A percentile compares a stretch with the other conserved stretches of the same genome.
Conservation (phyloP, 768 basidiomycete genomes). For the Russula virescens region DNA sequence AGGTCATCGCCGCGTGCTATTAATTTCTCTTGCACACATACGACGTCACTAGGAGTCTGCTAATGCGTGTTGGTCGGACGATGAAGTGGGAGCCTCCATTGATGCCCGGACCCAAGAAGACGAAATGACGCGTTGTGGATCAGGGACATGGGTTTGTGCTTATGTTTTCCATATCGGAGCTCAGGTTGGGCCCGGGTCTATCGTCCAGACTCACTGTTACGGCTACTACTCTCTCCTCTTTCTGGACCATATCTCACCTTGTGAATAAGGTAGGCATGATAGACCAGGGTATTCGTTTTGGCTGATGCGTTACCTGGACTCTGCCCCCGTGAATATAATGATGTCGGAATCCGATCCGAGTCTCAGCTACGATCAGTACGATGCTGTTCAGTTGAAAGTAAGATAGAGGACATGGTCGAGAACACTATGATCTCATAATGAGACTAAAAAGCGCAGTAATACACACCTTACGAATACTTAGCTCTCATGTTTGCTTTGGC, state of each 20-base stretch:
- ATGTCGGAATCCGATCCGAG: background rate
- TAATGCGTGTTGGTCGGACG: background rate
- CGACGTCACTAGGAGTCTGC: background rate
- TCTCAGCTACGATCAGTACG: background rate
- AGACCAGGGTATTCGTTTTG: background rate
- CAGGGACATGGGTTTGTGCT: conserved; percentile 5
- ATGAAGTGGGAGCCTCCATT: background rate
- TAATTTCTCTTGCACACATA: background rate
- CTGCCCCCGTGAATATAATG: background rate
- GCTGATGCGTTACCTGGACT: background rate
- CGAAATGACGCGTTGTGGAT: background rate
- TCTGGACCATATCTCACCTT: background rate
- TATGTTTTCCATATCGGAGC: background rate
- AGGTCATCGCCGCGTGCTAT: background rate
- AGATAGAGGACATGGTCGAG: background rate
- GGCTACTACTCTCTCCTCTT: background rate
- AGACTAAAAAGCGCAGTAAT: too few species aligned
- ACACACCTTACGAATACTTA: background rate
- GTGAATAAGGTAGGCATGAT: too few species aligned
- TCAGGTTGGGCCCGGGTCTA: background rate
- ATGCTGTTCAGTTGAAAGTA: background rate
- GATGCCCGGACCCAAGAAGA: background rate
- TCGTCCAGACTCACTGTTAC: background rate
- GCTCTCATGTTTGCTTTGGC: background rate
- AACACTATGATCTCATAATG: background rate